phyloP scores from a whole-genome alignment of 163 green algal genomes.

The Chlamydomonas reinhardtii region DNA sequence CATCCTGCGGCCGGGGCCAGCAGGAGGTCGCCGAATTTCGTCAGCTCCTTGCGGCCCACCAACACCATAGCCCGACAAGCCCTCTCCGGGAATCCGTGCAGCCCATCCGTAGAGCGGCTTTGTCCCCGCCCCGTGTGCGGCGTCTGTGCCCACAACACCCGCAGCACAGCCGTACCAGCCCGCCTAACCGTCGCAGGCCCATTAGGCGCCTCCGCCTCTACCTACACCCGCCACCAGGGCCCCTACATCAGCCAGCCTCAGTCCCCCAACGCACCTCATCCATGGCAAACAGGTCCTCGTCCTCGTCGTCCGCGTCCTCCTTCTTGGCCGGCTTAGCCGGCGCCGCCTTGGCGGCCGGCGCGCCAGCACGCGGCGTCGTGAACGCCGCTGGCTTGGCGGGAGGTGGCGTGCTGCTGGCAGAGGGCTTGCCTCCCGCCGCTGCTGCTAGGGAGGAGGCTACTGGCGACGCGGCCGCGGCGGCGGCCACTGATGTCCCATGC shows the following conservation, averaged over 20 bases:
- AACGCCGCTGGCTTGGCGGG: background rate
- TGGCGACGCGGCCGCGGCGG: background rate
- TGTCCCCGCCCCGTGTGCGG: too few relatives aligned
- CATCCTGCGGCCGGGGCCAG: background rate
- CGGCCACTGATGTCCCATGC: slow-evolving; percentile 24
- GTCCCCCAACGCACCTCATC: slow-evolving; percentile 80
- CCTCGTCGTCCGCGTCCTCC: slow-evolving; percentile 69
- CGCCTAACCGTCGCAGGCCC: too few relatives aligned
- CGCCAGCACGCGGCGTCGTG: slow-evolving; percentile 16
- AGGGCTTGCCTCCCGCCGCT: background rate
- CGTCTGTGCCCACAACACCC: too few relatives aligned
- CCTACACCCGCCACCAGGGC: too few relatives aligned
- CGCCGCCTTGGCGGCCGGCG: slow-evolving; percentile 4
- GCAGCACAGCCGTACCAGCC: too few relatives aligned
- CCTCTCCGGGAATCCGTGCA: too few relatives aligned
- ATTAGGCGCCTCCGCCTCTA: too few relatives aligned
- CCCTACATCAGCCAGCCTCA: too few relatives aligned
- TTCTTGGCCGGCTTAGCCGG: slow-evolving; percentile 28
- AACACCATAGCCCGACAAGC: too few relatives aligned
- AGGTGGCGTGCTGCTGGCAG: background rate
- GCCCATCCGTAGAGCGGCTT: too few relatives aligned
- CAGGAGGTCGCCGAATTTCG: background rate
- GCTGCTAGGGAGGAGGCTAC: slow-evolving; percentile 11
- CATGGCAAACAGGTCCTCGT: slow-evolving; percentile 93
- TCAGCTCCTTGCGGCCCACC: too few relatives aligned